Evolutionary conservation across 1,139 yeast species (phyloP), one percentile per base, ranked within the genome.

Genomic region (Meyerozyma athensensis): DNA sequence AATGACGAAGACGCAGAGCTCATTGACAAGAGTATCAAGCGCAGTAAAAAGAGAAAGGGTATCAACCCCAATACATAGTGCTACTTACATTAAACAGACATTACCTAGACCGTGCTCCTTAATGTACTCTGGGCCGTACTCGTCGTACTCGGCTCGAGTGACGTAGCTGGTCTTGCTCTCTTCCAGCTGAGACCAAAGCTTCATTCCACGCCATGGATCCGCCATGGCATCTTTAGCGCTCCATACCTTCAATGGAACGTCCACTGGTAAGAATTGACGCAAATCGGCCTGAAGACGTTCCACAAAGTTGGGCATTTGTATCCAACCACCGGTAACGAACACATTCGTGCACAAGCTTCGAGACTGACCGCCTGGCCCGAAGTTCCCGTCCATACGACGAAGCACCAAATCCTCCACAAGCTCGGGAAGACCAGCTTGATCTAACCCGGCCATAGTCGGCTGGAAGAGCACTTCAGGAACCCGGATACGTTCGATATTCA

Each of bases 171-270:
- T 50, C 33, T 67, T 54, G 30, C 77, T 71, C 17, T 74, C 79
- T 2, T 61, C 65, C 20, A 72, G 63, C 3, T 56, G 53, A 2
- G 94, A 70, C 86, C 96, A 86, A 49, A 76, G 74, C 17, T 86
- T 81, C 95, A 94, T 90, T 17, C 98, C 98, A 47, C 72, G 79
- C 98, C 98, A 94, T 1, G 97, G 79, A 59, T 92, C 98, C 32
- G 74, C 54, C 2, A 77, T 50, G 2, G 96, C 89, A 53, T 86
- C 79, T 5, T 59, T 47, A 0, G 96, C 95, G 12, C 62, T 57
- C 37, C 82, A 65, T 1, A 90, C 85, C 9, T 68, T 64, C 31
- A 90, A 59, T 1, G 79, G 74, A 0, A 84, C 66, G 1, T 78
- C 85, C 1, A 72, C 73, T 0, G 98, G 97, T 39, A 92, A 63